Evolutionary conservation across 257 asterid genomes (phyloP), one percentile per base, ranked within the genome.

Genomic region (Solanum ossicruentum): DNA sequence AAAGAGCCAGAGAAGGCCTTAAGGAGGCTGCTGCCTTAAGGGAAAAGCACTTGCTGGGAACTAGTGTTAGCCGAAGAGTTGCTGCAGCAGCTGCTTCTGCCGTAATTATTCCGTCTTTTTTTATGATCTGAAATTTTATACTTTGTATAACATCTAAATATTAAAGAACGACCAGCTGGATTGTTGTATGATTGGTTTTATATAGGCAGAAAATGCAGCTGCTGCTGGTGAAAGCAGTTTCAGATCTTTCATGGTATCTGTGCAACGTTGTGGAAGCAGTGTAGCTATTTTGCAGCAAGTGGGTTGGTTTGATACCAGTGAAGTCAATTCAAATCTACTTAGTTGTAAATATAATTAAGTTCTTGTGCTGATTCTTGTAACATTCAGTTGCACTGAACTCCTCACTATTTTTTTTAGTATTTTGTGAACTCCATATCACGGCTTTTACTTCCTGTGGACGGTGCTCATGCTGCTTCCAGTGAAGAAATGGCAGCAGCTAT

Each of bases 151-250:
- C 75, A 81, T 82, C 80, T 39, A 83, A 41, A 3, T 65, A 69
- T 26, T 60, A 43, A 55, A 41, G 65, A 16, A 20, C 23, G 60
- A 79, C 61, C 61, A 72, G 75, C 81, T 84, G 20, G 55, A 75
- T 61, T 23, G 71, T 77, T 72, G 65, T 77, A 41, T 87, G 82
- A 21, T 87, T 85, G 28, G 55, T 83, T 56, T 69, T 80, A 39
- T 83, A 85, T 84, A 97, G 99, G 99, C 99, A 41, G 99, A 97
- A 92, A 97, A 98, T 83, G 98, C 99, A 72, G 99, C 99, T 70
- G 99, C 99, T 77, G 99, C 99, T 86, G 98, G 99, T 36, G 99
- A 97, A 91, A 95, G 94, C 90, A 94, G 99, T 88, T 95, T 97
- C 92, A 92, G 91, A 89, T 91, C 99, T 83, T 97, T 97, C 90